Percentiles rank a stretch among this genome's conserved stretches.
These are phyloP conservation scores for Eucalyptus tenuipes DNA, from an alignment of 345 rosid species.

Conservation along the genomic window DNA sequence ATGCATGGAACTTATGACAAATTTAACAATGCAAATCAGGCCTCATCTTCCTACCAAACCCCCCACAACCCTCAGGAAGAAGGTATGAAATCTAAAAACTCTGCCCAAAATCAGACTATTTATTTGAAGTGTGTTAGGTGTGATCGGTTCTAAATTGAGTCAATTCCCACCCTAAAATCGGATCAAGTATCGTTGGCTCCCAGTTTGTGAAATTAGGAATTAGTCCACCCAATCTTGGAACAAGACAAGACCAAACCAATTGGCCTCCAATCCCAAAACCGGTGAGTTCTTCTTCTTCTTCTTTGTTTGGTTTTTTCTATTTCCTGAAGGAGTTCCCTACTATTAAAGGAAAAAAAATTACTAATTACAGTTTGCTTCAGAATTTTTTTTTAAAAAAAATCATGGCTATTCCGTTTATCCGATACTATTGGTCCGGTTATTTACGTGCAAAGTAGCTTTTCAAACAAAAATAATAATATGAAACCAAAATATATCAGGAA, in stretches of 20 bases:
- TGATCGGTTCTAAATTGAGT: neutral
- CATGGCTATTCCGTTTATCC: neutral
- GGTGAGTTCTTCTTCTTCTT: too few species aligned
- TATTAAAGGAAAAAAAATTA: too few species aligned
- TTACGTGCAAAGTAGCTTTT: neutral
- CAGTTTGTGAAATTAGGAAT: neutral
- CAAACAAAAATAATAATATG: neutral
- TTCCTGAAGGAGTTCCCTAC: neutral
- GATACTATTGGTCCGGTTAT: neutral
- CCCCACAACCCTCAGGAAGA: neutral
- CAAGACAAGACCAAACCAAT: neutral
- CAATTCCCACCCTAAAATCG: rapidly evolving
- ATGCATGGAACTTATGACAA: neutral
- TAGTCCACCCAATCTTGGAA: neutral
- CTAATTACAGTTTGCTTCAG: neutral
- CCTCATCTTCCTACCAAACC: neutral
- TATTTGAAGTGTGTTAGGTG: neutral
- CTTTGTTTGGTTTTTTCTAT: neutral
- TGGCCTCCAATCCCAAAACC: too few species aligned
- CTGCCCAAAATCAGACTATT: neutral
- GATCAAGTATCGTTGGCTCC: neutral
- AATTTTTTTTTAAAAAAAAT: too few species aligned
- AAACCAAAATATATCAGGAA: neutral
- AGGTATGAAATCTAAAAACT: neutral
- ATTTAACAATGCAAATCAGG: neutral